Evolutionary conservation across 1,139 yeast genomes (phyloP).

Genomic region (Pneumocystis wakefieldiae): DNA sequence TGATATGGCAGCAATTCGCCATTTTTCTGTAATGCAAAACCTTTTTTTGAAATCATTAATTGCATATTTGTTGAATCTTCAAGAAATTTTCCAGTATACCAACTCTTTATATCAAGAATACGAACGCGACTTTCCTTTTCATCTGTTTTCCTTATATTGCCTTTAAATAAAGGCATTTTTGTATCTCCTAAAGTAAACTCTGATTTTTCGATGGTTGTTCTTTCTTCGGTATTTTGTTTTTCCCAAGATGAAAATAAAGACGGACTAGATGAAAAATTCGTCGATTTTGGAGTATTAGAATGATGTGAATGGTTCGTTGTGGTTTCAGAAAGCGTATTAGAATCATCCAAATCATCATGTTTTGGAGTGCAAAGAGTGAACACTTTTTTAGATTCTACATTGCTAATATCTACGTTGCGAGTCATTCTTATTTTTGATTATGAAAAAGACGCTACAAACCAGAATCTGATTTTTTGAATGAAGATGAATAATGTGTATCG

Average conservation of each 20-base stretch:
- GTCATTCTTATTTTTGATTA: neutral
- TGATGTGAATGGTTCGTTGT: neutral
- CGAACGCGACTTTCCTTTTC: neutral
- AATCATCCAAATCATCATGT: neutral
- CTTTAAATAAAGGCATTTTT: neutral
- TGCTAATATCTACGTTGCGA: neutral
- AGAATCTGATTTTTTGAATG: neutral
- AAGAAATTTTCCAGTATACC: neutral
- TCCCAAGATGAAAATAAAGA: neutral
- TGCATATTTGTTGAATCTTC: neutral
- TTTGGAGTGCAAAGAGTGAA: neutral
- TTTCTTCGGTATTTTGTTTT: neutral
- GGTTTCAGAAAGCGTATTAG: neutral
- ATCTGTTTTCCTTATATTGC: neutral
- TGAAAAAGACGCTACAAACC: neutral
- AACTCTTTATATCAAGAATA: neutral
- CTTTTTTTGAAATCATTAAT: neutral
- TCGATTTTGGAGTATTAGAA: neutral
- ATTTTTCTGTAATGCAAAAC: neutral
- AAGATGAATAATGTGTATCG: neutral
- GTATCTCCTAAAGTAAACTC: neutral
- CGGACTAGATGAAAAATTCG: neutral
- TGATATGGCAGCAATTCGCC: neutral
- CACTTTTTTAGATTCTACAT: neutral
- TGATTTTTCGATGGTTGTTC: neutral